phyloP scores from a whole-genome alignment of 192 early-diverging fungal species.

The Coemansia sp. region DNA sequence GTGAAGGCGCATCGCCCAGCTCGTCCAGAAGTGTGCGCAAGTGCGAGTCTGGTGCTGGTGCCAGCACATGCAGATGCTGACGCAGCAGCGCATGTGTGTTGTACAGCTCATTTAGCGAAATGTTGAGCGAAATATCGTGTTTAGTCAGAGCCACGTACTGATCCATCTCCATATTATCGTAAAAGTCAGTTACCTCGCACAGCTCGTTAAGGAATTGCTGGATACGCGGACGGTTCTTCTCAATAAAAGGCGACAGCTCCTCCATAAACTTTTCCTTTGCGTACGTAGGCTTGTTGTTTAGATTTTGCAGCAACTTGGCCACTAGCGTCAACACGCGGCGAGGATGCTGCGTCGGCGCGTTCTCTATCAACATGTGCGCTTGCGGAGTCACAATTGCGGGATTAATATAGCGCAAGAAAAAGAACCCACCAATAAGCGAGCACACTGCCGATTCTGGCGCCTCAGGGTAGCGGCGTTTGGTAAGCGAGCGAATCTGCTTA shows the following conservation, averaged over 20 bases:
- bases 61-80: conserved; percentile 78
- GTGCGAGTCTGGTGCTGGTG: conserved; percentile 78
- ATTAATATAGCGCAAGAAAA: conserved; percentile 94
- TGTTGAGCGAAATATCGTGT: conserved; percentile 83
- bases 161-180: conserved; percentile 96
- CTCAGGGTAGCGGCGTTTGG: conserved; percentile 90
- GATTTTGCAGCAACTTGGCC: conserved; percentile 92
- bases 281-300: conserved; percentile 91
- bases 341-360: conserved; percentile 72
- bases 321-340: conserved; percentile 87
- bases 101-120: conserved; percentile 93
- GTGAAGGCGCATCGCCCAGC: conserved; percentile 63
- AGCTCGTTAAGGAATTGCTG: conserved; percentile 87
- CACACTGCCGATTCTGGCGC: conserved; percentile 84
- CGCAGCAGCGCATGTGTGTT: conserved; percentile 83
- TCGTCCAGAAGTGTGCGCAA: conserved; percentile 77
- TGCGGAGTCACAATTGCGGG: conserved; percentile 97
- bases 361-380: conserved; percentile 90
- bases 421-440: conserved; percentile 96
- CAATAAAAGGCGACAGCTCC: conserved; percentile 85
- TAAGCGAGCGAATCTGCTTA: conserved; percentile 92
- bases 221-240: conserved; percentile 80
- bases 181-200: conserved; percentile 94
- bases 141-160: conserved; percentile 95
- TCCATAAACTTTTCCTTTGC: conserved; percentile 92